Conservation (phyloP, 805 yeast species). For the Komagataella pastoris region DNA sequence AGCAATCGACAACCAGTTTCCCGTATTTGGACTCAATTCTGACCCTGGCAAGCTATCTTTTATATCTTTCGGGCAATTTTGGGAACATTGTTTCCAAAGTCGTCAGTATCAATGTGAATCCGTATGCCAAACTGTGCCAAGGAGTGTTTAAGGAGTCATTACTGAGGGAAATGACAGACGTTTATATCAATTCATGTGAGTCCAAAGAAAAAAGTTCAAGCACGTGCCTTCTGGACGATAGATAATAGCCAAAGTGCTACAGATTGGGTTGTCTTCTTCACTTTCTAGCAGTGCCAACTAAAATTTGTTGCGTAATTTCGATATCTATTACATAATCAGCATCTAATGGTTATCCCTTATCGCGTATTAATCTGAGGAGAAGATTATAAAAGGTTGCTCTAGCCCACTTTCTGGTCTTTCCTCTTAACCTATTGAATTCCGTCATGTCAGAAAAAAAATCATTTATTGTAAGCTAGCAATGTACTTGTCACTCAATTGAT, state of each 20-base stretch:
- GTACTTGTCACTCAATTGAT: background rate
- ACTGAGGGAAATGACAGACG: background rate
- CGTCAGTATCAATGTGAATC: background rate
- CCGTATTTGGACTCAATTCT: background rate
- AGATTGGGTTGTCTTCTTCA: background rate
- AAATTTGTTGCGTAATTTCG: background rate
- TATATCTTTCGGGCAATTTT: background rate
- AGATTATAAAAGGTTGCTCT: background rate
- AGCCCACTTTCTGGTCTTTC: background rate
- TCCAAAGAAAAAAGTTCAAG: background rate
- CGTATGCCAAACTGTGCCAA: background rate
- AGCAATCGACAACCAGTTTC: background rate
- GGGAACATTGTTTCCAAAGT: background rate
- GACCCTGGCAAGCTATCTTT: background rate
- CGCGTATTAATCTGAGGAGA: background rate
- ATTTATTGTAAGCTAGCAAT: constrained; percentile 14
- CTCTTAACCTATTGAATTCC: constrained; percentile 3
- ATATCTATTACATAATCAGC: background rate
- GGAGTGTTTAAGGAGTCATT: background rate
- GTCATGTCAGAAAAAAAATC: constrained; percentile 14
- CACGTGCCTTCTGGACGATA: background rate
- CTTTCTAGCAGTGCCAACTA: background rate
- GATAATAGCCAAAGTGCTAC: background rate
- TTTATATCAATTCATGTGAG: background rate
- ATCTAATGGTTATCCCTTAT: background rate